Base-by-base conservation (phyloP, 2,329 filamentous ascomycete species). In the Keithomyces neogunnii region DNA sequence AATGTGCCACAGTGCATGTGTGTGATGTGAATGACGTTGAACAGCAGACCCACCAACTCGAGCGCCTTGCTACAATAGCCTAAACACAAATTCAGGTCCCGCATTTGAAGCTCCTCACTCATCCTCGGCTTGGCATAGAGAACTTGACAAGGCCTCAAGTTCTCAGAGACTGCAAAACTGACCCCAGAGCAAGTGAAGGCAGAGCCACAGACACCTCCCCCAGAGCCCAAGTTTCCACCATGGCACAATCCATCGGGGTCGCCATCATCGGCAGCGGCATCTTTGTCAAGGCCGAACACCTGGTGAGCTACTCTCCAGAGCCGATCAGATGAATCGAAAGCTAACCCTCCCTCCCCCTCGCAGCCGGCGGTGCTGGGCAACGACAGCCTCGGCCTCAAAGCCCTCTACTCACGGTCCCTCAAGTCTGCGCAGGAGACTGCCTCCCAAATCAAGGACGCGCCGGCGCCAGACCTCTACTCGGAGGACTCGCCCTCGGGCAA, bases 241-340 rank as follows among this genome's bases (percentile, higher is more conserved):
- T 48, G 51, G 13, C 49, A 8, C 29, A 26, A 31, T 9, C 70
- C 10, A 62, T 72, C 49, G 76, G 77, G 53, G 70, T 85, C 42
- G 82, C 82, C 44, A 73, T 86, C 51, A 75, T 86, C 49, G 82
- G 82, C 38, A 77, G 78, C 55, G 82, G 81, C 59, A 80, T 85
- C 59, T 84, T 84, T 58, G 78, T 77, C 57, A 75, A 75, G 59
- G 75, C 77, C 61, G 69, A 81, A 55, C 81, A 83, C 58, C 68
- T 83, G 55, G 76, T 79, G 59, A 45, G 67, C 26, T 4, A n/a
- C 26, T 10, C 19, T 11, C 33, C 6, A 35, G 6, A 7, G 6
- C 33, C 33, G 6, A 35, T 35, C 33, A 7, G 6, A 6, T 35
- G 6, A 35, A 6, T 35, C 33, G 33, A 6, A 35, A 35, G 11